phyloP scores from a whole-genome alignment of 306 rosid species.

The Fagus crenata region DNA sequence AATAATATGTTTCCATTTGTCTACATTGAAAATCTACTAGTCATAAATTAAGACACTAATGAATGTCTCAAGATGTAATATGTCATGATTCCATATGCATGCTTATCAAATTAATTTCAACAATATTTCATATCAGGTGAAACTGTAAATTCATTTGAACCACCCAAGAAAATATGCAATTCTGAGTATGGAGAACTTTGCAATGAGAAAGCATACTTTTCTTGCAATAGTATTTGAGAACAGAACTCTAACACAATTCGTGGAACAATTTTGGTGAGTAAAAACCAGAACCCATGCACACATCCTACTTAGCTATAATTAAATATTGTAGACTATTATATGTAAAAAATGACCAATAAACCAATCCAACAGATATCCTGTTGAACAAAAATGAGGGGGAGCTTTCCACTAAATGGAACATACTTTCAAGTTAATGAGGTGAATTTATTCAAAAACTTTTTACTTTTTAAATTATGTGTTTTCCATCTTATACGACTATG shows the following conservation, averaged over 20 bases:
- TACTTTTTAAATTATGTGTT: not conserved
- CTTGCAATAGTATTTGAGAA: slow-evolving; percentile 30
- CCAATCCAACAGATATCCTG: slow-evolving; percentile 58
- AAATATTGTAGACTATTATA: not conserved
- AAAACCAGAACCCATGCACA: not conserved
- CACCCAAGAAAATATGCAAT: slow-evolving; percentile 13
- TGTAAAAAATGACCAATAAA: not conserved
- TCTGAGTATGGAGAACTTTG: slow-evolving; percentile 15
- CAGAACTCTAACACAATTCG: slow-evolving; percentile 32
- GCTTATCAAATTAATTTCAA: not conserved
- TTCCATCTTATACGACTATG: not conserved
- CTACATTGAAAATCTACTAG: not conserved
- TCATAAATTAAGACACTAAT: not conserved
- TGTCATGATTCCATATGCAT: not conserved
- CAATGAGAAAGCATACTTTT: slow-evolving; percentile 12
- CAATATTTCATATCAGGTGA: slow-evolving; percentile 25
- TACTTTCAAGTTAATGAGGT: slow-evolving; percentile 88
- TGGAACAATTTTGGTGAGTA: slow-evolving; percentile 69
- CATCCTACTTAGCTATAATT: not conserved
- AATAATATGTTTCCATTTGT: not conserved
- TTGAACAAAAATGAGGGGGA: slow-evolving; percentile 56
- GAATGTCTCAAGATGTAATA: too few relatives aligned
- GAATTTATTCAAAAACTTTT: not conserved
- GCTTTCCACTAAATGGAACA: slow-evolving; percentile 74
- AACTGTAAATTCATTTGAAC: slow-evolving; percentile 24